phyloP scores from a whole-genome alignment of 1,284 basidiomycete genomes.

The Rhodotorula sp. region DNA sequence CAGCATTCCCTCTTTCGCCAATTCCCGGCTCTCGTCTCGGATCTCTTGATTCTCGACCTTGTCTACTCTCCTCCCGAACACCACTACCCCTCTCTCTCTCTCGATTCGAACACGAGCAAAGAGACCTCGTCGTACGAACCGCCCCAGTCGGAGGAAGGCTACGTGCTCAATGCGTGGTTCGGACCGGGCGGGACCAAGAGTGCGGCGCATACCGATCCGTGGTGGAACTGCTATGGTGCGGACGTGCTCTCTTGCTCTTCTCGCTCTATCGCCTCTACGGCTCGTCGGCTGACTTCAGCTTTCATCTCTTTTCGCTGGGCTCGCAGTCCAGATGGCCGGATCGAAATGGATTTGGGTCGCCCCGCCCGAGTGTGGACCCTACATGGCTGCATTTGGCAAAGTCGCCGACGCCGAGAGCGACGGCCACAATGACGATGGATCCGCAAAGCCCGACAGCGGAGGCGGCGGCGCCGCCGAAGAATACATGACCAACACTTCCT shows the following conservation, averaged over 20 bases:
- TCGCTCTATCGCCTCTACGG: constrained; percentile 9
- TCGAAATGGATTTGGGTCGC: constrained; percentile 90
- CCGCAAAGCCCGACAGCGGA: no score
- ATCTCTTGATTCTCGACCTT: constrained; percentile 81
- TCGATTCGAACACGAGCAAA: no score
- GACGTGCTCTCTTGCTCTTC: no score
- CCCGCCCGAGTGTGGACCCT: constrained; percentile 59
- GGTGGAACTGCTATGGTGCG: constrained; percentile 72
- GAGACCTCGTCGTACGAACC: constrained; percentile 46
- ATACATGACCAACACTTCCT: constrained; percentile 53
- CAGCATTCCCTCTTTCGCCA: constrained; percentile 84
- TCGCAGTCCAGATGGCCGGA: constrained; percentile 80
- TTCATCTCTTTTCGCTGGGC: no score
- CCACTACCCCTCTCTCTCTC: background rate
- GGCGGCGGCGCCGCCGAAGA: background rate
- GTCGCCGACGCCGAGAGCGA: constrained; percentile 50
- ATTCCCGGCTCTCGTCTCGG: constrained; percentile 71
- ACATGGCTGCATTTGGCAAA: constrained; percentile 64
- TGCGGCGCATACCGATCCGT: constrained; percentile 94
- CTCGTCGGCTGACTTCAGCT: constrained; percentile 4
- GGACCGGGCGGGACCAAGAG: constrained; percentile 73
- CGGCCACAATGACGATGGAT: constrained; percentile 53
- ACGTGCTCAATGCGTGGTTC: constrained; percentile 82
- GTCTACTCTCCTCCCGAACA: constrained; percentile 67
- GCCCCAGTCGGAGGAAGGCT: constrained; percentile 65